Conservation (phyloP, 805 yeast species). For the Brettanomyces sp. region DNA sequence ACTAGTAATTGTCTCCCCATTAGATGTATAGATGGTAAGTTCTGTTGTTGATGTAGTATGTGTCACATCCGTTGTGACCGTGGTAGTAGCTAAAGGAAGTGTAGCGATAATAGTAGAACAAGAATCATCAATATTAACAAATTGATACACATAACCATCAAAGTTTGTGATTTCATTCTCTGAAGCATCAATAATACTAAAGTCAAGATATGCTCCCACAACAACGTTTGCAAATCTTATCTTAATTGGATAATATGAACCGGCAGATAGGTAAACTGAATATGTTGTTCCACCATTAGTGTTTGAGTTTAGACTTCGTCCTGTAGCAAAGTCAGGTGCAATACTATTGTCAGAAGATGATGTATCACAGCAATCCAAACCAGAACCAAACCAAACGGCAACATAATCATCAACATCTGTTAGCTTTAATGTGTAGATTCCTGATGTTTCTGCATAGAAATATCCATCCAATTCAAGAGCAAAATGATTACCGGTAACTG, state of each 20-base stretch:
- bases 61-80: neutral
- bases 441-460: conserved; percentile 20
- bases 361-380: conserved; percentile 26
- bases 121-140: neutral
- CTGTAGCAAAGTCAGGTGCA: conserved; percentile 5
- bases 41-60: neutral
- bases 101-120: neutral
- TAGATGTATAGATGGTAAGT: neutral
- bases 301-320: conserved; percentile 4
- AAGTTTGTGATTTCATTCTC: conserved; percentile 3
- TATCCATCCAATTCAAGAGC: conserved; percentile 11
- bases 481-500: conserved; percentile 5
- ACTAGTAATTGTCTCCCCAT: neutral
- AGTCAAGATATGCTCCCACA: conserved; percentile 5
- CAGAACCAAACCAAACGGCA: conserved; percentile 24
- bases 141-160: neutral
- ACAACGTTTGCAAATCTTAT: conserved; percentile 10
- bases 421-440: conserved; percentile 19
- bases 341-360: conserved; percentile 2
- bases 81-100: conserved; percentile 1
- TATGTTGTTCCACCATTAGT: conserved; percentile 1
- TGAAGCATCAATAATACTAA: conserved; percentile 7
- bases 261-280: conserved; percentile 8
- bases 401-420: conserved; percentile 23
- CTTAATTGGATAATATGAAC: conserved; percentile 12